These are phyloP conservation scores for Avena sativa DNA, from an alignment of 176 grass and related monocot genomes.

Conservation along the genomic window DNA sequence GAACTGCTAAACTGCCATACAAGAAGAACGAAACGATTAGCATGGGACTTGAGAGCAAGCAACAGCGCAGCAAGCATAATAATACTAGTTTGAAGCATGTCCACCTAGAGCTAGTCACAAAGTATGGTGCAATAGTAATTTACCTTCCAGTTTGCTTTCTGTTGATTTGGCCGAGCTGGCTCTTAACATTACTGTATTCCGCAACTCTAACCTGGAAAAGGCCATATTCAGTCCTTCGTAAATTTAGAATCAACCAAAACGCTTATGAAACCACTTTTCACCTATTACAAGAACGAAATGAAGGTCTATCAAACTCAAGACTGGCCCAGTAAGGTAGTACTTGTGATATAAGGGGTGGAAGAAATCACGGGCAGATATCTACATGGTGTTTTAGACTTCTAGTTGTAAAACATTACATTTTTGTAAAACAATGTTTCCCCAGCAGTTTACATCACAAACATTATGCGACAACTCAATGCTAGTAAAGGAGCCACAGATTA, in stretches of 20 bases:
- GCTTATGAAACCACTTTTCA: neutral
- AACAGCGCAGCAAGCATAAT: neutral
- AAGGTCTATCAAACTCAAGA: neutral
- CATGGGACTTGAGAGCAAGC: neutral
- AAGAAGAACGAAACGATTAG: neutral
- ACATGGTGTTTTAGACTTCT: neutral
- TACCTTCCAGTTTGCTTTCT: conserved; percentile 99
- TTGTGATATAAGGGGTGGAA: neutral
- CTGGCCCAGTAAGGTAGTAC: neutral
- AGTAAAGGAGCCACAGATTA: neutral
- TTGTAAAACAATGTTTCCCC: neutral
- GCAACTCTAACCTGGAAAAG: conserved; percentile 69
- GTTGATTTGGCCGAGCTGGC: conserved; percentile 94
- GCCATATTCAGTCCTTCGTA: neutral
- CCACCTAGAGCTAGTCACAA: neutral
- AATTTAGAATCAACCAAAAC: conserved; percentile 22
- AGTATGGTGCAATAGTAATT: neutral
- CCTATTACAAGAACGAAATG: conserved; percentile 1
- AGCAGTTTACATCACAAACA: neutral
- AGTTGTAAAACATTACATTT: neutral
- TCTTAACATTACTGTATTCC: conserved; percentile 91
- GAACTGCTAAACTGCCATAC: conserved; percentile 75
- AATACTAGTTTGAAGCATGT: neutral
- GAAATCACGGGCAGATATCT: neutral
- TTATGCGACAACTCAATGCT: neutral